Percentiles rank a stretch among this genome's conserved stretches.
Evolutionary conservation across 2,329 filamentous ascomycete species (phyloP).

Genomic region (Aspergillus alliaceus): DNA sequence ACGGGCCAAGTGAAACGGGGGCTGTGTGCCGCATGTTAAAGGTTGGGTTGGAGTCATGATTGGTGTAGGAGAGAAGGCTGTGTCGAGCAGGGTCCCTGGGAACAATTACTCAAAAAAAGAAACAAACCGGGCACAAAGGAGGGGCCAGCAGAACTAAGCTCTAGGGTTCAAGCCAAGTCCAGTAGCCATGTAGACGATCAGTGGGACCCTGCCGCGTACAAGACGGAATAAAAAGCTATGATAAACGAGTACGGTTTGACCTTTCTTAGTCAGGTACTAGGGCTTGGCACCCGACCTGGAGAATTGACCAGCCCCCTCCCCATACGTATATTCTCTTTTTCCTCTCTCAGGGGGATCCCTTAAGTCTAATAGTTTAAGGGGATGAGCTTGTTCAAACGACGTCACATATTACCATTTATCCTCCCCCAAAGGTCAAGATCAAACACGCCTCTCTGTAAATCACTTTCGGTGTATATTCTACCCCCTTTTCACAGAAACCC

Average conservation of each 20-base stretch:
- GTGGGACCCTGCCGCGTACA: not conserved
- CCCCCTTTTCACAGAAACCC: no score
- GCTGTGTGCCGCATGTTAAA: not conserved
- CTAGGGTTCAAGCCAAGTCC: not conserved
- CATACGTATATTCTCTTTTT: not conserved
- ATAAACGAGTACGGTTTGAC: not conserved
- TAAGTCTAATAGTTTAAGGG: not conserved
- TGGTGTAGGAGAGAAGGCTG: not conserved
- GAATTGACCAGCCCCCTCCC: not conserved
- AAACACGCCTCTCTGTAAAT: not conserved
- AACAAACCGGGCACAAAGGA: not conserved
- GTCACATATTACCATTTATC: conserved; percentile 3
- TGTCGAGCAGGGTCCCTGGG: not conserved
- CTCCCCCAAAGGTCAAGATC: not conserved
- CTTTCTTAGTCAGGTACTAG: not conserved
- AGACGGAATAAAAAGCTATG: not conserved
- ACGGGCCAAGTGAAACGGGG: not conserved
- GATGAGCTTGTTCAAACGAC: not conserved
- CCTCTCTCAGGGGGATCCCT: not conserved
- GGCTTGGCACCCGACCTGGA: not conserved
- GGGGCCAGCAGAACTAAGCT: not conserved
- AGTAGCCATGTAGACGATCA: not conserved
- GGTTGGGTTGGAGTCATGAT: not conserved
- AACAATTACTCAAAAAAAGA: not conserved
- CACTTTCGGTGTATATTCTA: not conserved